Percentiles rank a stretch among this genome's conserved stretches.
These are phyloP conservation scores for Pyricularia sp. DNA, from an alignment of 2,329 filamentous ascomycete species.

Conservation along the genomic window DNA sequence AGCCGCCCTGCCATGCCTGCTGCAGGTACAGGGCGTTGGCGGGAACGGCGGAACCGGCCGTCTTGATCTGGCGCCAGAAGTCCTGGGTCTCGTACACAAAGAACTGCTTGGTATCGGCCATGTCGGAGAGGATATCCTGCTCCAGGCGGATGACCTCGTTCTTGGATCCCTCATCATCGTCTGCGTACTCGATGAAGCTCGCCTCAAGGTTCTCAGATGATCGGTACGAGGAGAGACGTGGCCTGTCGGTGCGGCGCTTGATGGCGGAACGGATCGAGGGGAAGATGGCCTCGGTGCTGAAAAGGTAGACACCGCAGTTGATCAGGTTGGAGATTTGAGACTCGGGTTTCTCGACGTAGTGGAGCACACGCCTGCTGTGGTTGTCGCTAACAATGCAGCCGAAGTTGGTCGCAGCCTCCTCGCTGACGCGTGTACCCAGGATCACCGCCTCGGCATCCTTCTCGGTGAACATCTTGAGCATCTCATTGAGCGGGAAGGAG, in stretches of 20 bases:
- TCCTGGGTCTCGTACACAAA: constrained; percentile 98
- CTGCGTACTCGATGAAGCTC: constrained; percentile 34
- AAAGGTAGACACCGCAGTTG: constrained; percentile 98
- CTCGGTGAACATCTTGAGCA: constrained; percentile 88
- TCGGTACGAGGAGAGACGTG: constrained; percentile 85
- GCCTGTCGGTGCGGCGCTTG: constrained; percentile 85
- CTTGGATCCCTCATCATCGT: constrained; percentile 59
- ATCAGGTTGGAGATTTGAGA: constrained; percentile 96
- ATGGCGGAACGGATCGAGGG: constrained; percentile 88
- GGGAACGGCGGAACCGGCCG: constrained; percentile 88
- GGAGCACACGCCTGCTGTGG: constrained; percentile 87
- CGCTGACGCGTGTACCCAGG: constrained; percentile 77
- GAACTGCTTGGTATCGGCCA: constrained; percentile 95
- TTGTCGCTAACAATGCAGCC: constrained; percentile 94
- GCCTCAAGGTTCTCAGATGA: constrained; percentile 84
- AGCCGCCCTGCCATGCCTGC: constrained; percentile 75
- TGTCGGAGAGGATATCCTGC: constrained; percentile 90
- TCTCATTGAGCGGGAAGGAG: constrained; percentile 89
- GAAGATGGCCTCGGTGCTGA: constrained; percentile 91
- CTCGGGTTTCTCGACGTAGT: constrained; percentile 99
- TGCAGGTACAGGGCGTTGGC: constrained; percentile 95
- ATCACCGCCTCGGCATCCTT: constrained; percentile 96
- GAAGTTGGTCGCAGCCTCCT: constrained; percentile 90
- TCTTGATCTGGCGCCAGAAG: constrained; percentile 99
- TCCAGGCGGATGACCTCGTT: constrained; percentile 87